Evolutionary conservation across 2,329 filamentous ascomycete species (phyloP).

Genomic region (Fusarium succisae): DNA sequence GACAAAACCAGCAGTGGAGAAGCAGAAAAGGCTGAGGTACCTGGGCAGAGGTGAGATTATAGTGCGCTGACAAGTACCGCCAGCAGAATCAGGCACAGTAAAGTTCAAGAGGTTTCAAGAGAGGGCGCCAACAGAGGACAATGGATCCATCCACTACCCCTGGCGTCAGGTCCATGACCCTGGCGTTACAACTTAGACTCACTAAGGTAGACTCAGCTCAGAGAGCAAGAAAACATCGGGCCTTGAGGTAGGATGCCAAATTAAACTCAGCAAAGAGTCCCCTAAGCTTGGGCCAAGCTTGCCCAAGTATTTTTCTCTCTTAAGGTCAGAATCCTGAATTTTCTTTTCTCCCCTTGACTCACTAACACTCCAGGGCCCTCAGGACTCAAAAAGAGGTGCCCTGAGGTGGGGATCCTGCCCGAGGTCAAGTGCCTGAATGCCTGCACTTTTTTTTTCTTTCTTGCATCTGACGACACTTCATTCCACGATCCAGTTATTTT

Average conservation of each 20-base stretch:
- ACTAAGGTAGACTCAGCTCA: background rate
- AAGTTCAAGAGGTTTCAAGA: conserved; percentile 35
- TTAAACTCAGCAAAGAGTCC: no score
- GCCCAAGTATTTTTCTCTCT: no score
- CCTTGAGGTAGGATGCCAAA: no score
- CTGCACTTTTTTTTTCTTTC: background rate
- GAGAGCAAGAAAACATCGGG: no score
- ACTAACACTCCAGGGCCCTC: background rate
- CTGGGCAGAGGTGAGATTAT: background rate
- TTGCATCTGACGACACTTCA: conserved; percentile 22
- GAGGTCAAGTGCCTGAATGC: background rate
- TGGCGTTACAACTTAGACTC: conserved; percentile 20
- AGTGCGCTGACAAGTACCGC: conserved; percentile 1
- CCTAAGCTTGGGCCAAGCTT: no score
- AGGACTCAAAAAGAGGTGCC: background rate
- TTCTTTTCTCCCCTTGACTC: background rate
- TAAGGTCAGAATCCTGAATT: no score
- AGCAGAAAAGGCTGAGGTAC: conserved; percentile 7
- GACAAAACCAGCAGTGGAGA: conserved; percentile 30
- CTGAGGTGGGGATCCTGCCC: conserved; percentile 2
- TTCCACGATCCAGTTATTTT: conserved; percentile 19
- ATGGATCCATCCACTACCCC: conserved; percentile 23
- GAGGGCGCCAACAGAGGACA: conserved; percentile 34
- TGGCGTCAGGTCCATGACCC: conserved; percentile 29
- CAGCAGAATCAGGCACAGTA: conserved; percentile 2